Evolutionary conservation across 805 yeast species (phyloP), one percentile per base, ranked within the genome.

Genomic region (Metschnikowia hibisci): DNA sequence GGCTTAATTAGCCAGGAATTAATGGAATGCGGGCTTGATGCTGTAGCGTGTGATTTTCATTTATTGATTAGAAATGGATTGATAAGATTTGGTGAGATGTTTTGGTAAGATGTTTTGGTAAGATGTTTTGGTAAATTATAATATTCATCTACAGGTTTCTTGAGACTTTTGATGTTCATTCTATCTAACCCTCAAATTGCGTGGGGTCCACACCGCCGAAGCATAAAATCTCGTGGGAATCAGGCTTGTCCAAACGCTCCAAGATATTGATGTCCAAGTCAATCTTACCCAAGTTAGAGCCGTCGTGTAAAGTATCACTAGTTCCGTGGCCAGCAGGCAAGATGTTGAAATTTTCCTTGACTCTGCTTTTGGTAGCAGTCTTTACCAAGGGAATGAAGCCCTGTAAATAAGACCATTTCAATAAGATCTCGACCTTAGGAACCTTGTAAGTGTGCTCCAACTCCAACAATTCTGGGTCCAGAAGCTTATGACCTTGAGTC

Each of bases 311-410:
- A 7, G 51, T 38, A 33, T 62, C 68, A 34, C 47, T 36, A 13
- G 52, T 30, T 20, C 44, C 49, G n/a, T 44, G 41, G 32, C 56
- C 63, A 20, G 51, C 56, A 4, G 69, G 67, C 48, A 67, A 74
- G 26, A 81, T 80, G 50, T 77, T 76, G 23, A 80, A 59, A 58
- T 86, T 86, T 6, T 63, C 61, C 22, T 69, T 60, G 47, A 84
- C 66, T 57, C 93, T 73, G 12, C 64, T 58, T 9, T 69, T 55
- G 6, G 74, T 76, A 34, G 71, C 69, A 4, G 90, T 78, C 62
- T 85, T 85, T 14, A 85, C 88, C 50, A 85, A 68, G 3, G 86
- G 85, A 34, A 85, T 72, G 52, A 78, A 78, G 1, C 90, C 90
- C 53, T 82, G 82, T 52, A 80, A 80, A 44, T 78, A 67, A 1